Conservation (phyloP, 805 yeast genomes). For the Myxozyma melibiosi region DNA sequence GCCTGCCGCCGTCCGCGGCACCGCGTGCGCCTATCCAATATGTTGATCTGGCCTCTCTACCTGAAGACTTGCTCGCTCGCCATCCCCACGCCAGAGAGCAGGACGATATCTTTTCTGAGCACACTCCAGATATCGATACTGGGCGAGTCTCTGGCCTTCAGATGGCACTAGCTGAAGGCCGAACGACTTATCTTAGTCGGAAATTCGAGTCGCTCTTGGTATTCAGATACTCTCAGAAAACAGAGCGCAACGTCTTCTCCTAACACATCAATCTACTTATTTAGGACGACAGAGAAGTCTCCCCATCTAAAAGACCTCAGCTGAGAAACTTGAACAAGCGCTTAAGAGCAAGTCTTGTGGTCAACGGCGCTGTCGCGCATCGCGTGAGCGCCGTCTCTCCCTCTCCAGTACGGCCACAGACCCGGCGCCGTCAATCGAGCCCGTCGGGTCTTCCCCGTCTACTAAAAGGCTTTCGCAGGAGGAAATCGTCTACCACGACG, state of each 20-base stretch:
- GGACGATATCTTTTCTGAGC: slow-evolving; percentile 3
- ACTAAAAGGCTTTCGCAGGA: neutral
- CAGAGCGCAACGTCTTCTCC: too few species aligned
- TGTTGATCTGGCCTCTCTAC: neutral
- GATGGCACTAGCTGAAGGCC: neutral
- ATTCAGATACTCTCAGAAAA: too few species aligned
- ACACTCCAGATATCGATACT: neutral
- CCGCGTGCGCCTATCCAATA: neutral
- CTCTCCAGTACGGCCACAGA: neutral
- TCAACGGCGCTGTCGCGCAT: neutral
- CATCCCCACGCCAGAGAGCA: neutral
- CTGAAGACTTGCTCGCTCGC: neutral
- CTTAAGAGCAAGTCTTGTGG: neutral
- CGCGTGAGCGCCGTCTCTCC: too few species aligned
- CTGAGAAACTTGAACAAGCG: neutral
- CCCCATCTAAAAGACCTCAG: neutral
- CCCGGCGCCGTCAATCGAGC: neutral
- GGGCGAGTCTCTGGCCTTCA: neutral
- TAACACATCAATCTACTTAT: too few species aligned
- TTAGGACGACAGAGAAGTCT: slow-evolving; percentile 1
- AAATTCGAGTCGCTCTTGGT: neutral
- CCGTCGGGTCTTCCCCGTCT: neutral
- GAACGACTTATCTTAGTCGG: neutral
- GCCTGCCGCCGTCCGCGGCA: too few species aligned
- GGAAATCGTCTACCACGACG: neutral